Base-by-base conservation (phyloP, 1,284 basidiomycete genomes). In the Microbotryum silenes-acaulis region DNA sequence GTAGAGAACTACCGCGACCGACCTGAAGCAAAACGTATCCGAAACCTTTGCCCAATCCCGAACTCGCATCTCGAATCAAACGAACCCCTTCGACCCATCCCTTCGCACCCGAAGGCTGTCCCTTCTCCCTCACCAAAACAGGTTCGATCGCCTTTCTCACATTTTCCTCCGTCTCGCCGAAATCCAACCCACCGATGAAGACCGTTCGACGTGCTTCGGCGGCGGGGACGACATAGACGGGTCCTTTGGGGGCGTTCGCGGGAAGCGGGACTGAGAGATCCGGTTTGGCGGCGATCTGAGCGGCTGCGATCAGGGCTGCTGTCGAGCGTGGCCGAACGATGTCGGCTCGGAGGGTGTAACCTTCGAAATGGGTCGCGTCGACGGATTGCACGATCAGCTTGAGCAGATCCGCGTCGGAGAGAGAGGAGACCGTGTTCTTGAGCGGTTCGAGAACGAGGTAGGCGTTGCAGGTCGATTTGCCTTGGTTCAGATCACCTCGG, bases 31-130 rank as follows among this genome's bases (percentile, higher is more conserved):
- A 86, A 10, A 97, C 86, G 74, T 97, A 97, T 12, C 87, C 93
- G 73, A 98, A 94, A 1, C 94, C 94, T 77, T 97, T 97, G n/a
- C 94, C 94, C 44, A 97, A 82, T 70, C 93, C 92, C 1, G 91
- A 96, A 60, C 91, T 91, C 70, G 84, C 84, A 76, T 98, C 94
- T 51, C 91, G 82, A 51, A 98, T 81, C 63, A 97, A 84, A 42
- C 94, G 83, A 10, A 97, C 91, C 31, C 82, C 83, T 8, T 83
- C 83, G 7, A 97, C 92, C 87, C 89, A 97, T 2, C 60, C 68
- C 23, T 57, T 62, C 2, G 52, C 56, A 6, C 51, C 54, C 21
- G 71, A 72, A 1, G 70, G 67, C 42, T 74, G 74, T 0, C 92
- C 92, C 51, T 84, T 80, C 77, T 97, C 93, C 12, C 82, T 79